These are phyloP conservation scores for Claviceps spartinae DNA, from an alignment of 2,329 filamentous ascomycete genomes.

Conservation along the genomic window DNA sequence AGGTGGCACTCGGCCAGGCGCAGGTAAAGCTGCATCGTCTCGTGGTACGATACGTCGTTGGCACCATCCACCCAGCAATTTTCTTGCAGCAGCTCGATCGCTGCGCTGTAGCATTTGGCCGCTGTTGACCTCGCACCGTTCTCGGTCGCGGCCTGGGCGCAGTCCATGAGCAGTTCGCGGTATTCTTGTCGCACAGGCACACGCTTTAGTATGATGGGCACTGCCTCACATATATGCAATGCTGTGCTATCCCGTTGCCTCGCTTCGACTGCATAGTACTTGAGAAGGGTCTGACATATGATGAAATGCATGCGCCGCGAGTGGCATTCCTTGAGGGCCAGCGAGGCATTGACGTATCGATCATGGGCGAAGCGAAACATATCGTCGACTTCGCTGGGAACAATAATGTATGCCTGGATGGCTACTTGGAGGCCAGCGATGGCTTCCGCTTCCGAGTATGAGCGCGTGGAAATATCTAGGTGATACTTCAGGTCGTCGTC, in stretches of 20 bases:
- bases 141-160: constrained; percentile 65
- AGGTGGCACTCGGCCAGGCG: constrained; percentile 72
- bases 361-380: constrained; percentile 82
- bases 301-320: constrained; percentile 78
- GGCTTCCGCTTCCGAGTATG: constrained; percentile 51
- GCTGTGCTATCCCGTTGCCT: constrained; percentile 59
- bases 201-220: constrained; percentile 57
- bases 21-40: constrained; percentile 69
- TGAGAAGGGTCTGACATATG: constrained; percentile 68
- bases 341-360: constrained; percentile 65
- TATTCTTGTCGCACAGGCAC: constrained; percentile 50
- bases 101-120: constrained; percentile 66
- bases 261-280: constrained; percentile 49
- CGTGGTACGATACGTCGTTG: constrained; percentile 69
- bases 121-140: constrained; percentile 73
- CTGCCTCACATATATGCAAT: constrained; percentile 66
- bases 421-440: constrained; percentile 71
- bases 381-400: constrained; percentile 73
- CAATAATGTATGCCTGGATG: constrained; percentile 66
- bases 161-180: constrained; percentile 63
- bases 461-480: constrained; percentile 10
- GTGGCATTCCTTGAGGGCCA: constrained; percentile 55
- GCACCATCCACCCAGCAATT: constrained; percentile 59
- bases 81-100: constrained; percentile 65
- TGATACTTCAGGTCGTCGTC: constrained; percentile 26